phyloP scores from a whole-genome alignment of 805 yeast genomes.

The Nakazawaea pomicola region DNA sequence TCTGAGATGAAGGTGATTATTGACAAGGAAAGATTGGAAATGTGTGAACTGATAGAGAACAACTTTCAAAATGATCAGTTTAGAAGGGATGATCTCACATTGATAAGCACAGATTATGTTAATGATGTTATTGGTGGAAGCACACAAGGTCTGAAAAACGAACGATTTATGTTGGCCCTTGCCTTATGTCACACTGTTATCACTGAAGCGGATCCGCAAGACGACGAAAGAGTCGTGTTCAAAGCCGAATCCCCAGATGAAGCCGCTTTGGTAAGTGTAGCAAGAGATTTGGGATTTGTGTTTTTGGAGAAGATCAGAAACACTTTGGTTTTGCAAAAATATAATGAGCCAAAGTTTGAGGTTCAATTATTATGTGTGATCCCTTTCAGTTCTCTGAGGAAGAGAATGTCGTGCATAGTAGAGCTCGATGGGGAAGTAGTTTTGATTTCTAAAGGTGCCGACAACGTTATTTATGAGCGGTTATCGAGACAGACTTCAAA shows the following conservation, averaged over 20 bases:
- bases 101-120: slow-evolving; percentile 55
- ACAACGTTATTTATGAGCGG: slow-evolving; percentile 56
- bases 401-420: slow-evolving; percentile 75
- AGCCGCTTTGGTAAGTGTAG: slow-evolving; percentile 72
- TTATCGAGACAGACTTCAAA: slow-evolving; percentile 30
- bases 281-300: slow-evolving; percentile 67
- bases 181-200: slow-evolving; percentile 76
- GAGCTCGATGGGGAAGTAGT: slow-evolving; percentile 33
- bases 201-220: slow-evolving; percentile 45
- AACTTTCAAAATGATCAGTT: slow-evolving; percentile 42
- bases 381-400: slow-evolving; percentile 67
- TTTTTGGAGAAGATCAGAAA: slow-evolving; percentile 50
- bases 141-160: slow-evolving; percentile 43
- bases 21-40: slow-evolving; percentile 49
- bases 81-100: slow-evolving; percentile 47
- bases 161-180: slow-evolving; percentile 56
- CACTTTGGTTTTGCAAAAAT: slow-evolving; percentile 34
- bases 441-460: slow-evolving; percentile 70
- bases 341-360: slow-evolving; percentile 38
- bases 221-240: slow-evolving; percentile 36
- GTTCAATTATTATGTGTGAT: slow-evolving; percentile 51
- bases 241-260: slow-evolving; percentile 86
- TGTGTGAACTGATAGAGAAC: slow-evolving; percentile 43
- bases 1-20: slow-evolving; percentile 48
- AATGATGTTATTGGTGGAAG: slow-evolving; percentile 41